Percentiles rank a stretch among this genome's conserved stretches.
Conservation (phyloP, 768 basidiomycete species). For the Termitomyces sp. region DNA sequence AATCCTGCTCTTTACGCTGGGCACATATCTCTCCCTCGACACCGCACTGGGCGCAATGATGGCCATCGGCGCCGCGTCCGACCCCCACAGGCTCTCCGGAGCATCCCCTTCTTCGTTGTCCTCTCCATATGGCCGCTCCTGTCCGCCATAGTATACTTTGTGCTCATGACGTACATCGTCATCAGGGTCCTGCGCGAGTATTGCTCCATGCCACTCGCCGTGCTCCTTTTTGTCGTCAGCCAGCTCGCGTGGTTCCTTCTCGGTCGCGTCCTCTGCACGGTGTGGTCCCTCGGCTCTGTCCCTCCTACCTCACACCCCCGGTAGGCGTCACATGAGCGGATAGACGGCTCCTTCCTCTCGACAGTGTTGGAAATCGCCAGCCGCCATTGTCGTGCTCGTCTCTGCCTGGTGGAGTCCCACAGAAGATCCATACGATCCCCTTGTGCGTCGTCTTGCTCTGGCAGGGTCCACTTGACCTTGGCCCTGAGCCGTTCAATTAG, state of each 20-base stretch:
- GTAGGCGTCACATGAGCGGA: slow-evolving; percentile 56
- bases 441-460: too few species aligned
- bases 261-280: slow-evolving; percentile 69
- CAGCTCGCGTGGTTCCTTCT: slow-evolving; percentile 79
- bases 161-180: slow-evolving; percentile 78
- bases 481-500: too few species aligned
- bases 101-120: slow-evolving; percentile 65
- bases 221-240: slow-evolving; percentile 70
- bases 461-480: too few species aligned
- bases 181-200: slow-evolving; percentile 70
- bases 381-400: slow-evolving; percentile 61
- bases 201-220: slow-evolving; percentile 70
- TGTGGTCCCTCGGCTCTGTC: slow-evolving; percentile 14
- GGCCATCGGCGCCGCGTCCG: too few species aligned
- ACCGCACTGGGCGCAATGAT: too few species aligned
- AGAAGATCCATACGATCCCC: slow-evolving; percentile 38
- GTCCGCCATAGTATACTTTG: slow-evolving; percentile 57
- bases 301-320: neutral
- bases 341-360: slow-evolving; percentile 86
- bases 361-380: slow-evolving; percentile 72
- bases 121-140: slow-evolving; percentile 67
- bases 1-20: too few species aligned
- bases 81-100: too few species aligned
- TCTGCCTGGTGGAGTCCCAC: slow-evolving; percentile 87
- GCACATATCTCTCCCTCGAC: too few species aligned